Evolutionary conservation across 1,284 basidiomycete species (phyloP), one percentile per base, ranked within the genome.

Genomic region (Ceratobasidium sp.): DNA sequence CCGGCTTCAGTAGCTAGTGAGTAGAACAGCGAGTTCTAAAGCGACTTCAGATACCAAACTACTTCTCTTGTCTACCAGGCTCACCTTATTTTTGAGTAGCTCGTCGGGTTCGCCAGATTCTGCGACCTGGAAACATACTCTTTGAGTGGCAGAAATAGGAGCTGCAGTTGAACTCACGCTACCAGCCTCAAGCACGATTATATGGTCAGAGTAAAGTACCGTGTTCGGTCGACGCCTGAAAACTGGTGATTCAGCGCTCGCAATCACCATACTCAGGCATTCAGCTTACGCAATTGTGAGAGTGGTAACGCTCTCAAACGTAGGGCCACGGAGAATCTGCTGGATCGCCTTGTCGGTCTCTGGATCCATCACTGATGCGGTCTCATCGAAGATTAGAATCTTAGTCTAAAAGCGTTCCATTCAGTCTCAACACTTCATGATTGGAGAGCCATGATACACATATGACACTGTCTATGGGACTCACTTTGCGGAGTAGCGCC

Each of bases 361-460:
- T 52, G 97, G 87, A 83, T 97, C 96, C 75, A 98, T 94, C 17
- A 93, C 93, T 28, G 91, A 93, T 13, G 93, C 94, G 89, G 93
- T 94, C 89, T 98, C 96, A 83, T 98, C 96, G 20, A 98, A 88
- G 1, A 98, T 94, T 1, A 98, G 87, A 54, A 98, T 93, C 85
- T 93, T 96, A 13, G 93, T 91, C 89, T 91, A 78, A n/a, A n/a
- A 20, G 80, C 20, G 5, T n/a, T n/a, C n/a, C n/a, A n/a, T n/a
- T n/a, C n/a, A n/a, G n/a, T n/a, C n/a, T n/a, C n/a, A n/a, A n/a
- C n/a, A n/a, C n/a, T n/a, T n/a, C n/a, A n/a, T n/a, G n/a, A n/a
- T n/a, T n/a, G n/a, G n/a, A n/a, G n/a, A n/a, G n/a, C n/a, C n/a
- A n/a, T n/a, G n/a, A n/a, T n/a, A n/a, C n/a, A n/a, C n/a, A n/a